These are phyloP conservation scores for Beauveria sp. DNA, from an alignment of 2,329 filamentous ascomycete genomes.

Conservation along the genomic window DNA sequence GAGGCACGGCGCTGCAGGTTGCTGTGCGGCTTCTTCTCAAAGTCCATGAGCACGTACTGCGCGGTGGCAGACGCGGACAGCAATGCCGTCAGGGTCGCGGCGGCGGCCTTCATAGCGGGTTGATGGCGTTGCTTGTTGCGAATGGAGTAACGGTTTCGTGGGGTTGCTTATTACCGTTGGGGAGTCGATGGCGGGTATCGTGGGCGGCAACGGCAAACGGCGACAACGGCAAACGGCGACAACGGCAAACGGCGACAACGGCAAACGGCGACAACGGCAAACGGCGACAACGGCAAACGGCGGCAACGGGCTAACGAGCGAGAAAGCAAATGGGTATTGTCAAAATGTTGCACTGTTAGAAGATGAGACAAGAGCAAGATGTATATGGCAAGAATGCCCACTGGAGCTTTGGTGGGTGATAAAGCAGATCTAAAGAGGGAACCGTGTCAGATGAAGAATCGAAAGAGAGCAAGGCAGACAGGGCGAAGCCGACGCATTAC, in stretches of 20 bases:
- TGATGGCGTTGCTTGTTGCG: background rate
- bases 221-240: background rate
- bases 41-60: constrained; percentile 40
- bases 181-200: background rate
- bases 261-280: background rate
- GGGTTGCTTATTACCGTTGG: background rate
- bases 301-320: background rate
- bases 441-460: background rate
- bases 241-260: too few relatives aligned
- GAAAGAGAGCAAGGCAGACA: background rate
- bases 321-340: background rate
- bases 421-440: background rate
- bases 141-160: background rate
- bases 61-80: constrained; percentile 15
- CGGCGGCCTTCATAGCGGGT: constrained; percentile 3
- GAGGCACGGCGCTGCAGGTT: constrained; percentile 30
- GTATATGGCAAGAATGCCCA: background rate
- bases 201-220: background rate
- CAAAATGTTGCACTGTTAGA: background rate
- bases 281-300: background rate
- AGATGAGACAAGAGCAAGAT: background rate
- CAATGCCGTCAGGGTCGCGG: constrained; percentile 7
- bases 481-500: background rate
- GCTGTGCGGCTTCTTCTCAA: constrained; percentile 28
- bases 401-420: background rate